Evolutionary conservation across 1,284 basidiomycete genomes (phyloP), one percentile per base, ranked within the genome.

Genomic region (Tranzscheliella williamsii): DNA sequence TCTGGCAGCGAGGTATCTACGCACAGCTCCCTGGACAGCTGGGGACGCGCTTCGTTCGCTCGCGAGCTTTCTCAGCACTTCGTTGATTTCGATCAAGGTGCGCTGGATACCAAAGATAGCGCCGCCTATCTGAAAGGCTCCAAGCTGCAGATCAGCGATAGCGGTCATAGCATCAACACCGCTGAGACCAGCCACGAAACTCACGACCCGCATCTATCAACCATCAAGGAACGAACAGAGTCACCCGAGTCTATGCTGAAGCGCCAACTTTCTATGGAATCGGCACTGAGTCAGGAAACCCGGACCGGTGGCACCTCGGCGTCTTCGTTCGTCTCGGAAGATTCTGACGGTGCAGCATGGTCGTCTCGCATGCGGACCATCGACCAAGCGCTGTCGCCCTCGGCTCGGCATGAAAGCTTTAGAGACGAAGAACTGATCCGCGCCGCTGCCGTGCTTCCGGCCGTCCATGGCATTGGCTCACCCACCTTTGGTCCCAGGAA

Each of bases 221-320:
- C 45, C 42, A 62, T 62, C 38, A 54, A 52, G 37, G 58, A 62
- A 32, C 38, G 41, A 36, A 41, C 42, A n/a, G 57, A 61, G 24
- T 46, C 57, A 37, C 57, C 57, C 1, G 46, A 42, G 17, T 43
- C 46, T 2, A 24, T 42, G 24, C 46, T 42, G 4, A 45, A 47
- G 22, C 57, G 39, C 4, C 51, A 42, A 5, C 27, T 35, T 9
- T 54, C 57, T 20, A 24, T 44, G 16, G 45, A 49, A 4, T 48
- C 32, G 3, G 31, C 36, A 4, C 24, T 42, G 29, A 49, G 45
- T 30, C 45, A 35, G 5, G 50, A 50, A 8, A 24, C 33, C 12
- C 32, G 36, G 8, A 44, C 45, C 7, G 27, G 24, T 16, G 24
- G 42, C 15, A 42, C 35, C 1, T 53, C 50, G 6, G 45, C 44